Base-by-base conservation (phyloP, 768 basidiomycete species). In the Boletus pseudo-olivaceus region DNA sequence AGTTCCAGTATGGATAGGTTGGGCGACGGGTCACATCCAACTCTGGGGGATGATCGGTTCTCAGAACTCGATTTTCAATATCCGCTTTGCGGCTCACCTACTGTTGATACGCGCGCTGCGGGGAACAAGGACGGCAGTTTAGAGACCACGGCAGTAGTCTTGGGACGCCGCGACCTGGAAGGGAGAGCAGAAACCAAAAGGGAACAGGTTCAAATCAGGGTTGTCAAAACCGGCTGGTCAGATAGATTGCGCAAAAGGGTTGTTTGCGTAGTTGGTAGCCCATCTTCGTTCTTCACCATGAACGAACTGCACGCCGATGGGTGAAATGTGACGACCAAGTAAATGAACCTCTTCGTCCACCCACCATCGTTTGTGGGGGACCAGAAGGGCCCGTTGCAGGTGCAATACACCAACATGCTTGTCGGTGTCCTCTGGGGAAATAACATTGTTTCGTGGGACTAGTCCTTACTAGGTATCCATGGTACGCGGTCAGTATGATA, bases 41-140 rank as follows among this genome's bases (percentile, higher is more conserved):
- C 49, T 49, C 51, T 49, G 48, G 33, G 44, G 34, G 15, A 53
- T 29, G 30, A 43, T 54, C 14, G 42, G 33, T 46, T 44, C 27
- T 57, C 32, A 32, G 29, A 49, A 43, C 14, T 35, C 26, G 23
- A 33, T 26, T 44, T 50, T 50, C 58, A 54, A 65, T 67, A 17
- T 56, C 65, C 56, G 51, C 58, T 62, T 67, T 65, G 54, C 51
- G 51, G 57, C 55, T 58, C 29, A 53, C 64, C 41, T 50, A 29
- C 30, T n/a, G 23, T 53, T 30, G 57, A 57, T 51, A 44, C 44
- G 40, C 5, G 48, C 48, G 19, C 50, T 27, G 56, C 49, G 56
- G 54, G 37, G 44, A 35, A 56, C 46, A 38, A 49, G 39, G 37
- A 45, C 32, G 48, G 38, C 40, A 40, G 37, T 49, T 38, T 12